These are phyloP conservation scores for Phylloporus sp. DNA, from an alignment of 768 basidiomycete genomes.

Conservation along the genomic window DNA sequence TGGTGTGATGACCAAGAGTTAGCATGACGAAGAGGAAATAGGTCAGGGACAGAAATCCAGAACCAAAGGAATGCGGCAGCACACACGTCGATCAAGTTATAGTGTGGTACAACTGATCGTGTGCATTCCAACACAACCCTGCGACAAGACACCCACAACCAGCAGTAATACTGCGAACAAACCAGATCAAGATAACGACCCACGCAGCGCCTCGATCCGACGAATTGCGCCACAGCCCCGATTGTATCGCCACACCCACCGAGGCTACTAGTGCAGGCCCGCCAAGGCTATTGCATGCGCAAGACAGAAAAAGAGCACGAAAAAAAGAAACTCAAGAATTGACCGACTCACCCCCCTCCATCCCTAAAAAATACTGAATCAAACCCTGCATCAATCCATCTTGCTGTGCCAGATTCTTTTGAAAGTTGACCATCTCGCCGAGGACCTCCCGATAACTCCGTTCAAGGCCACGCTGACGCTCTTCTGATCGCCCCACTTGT, in stretches of 20 bases:
- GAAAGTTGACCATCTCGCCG: conserved; percentile 67
- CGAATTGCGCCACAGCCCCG: background rate
- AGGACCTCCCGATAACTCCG: conserved; percentile 64
- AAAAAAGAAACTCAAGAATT: conserved; percentile 4
- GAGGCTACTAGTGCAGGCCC: background rate
- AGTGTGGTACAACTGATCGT: background rate
- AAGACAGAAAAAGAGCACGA: background rate
- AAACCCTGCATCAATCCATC: conserved; percentile 78
- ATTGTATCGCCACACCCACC: no score
- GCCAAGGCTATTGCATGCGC: no score
- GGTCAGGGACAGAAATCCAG: background rate
- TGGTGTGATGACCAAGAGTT: conserved; percentile 2
- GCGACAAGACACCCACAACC: background rate
- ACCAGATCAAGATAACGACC: background rate
- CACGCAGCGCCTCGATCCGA: background rate
- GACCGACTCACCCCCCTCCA: conserved; percentile 51
- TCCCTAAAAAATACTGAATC: conserved; percentile 74
- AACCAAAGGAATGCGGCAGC: background rate
- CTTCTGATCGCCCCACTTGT: conserved; percentile 37
- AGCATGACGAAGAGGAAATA: background rate
- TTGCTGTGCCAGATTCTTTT: conserved; percentile 75
- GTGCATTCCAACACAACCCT: background rate
- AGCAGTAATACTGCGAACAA: background rate
- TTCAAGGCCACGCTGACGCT: conserved; percentile 54
- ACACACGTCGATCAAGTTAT: background rate